Evolutionary conservation across 2,329 filamentous ascomycete species (phyloP), one percentile per base, ranked within the genome.

Genomic region (Fusarium redolens): DNA sequence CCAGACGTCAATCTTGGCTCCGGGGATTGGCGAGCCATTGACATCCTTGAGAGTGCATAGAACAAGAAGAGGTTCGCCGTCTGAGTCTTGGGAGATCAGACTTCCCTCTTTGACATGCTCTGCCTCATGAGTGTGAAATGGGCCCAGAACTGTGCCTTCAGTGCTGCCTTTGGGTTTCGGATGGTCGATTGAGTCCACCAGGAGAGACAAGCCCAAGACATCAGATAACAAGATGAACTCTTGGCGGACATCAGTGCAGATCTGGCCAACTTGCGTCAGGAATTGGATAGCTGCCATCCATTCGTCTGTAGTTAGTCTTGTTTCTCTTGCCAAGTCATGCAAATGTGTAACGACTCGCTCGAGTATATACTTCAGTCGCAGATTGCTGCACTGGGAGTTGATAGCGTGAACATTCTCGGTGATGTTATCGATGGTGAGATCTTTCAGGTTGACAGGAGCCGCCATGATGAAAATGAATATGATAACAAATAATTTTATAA

Each of bases 221-320:
- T 95, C 93, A 62, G 90, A 93, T 60, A 95, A 88, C 40, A 94
- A 88, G 78, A 95, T 94, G 83, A 92, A 94, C 85, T 93, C 92
- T n/a, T 92, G 90, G 72, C 92, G 86, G 25, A 92, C 90, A 78
- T 93, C 89, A 43, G 85, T 89, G 75, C 89, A 91, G 57, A 89
- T 93, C 78, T 94, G 86, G 3, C 92, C 93, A 2, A 91, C 90
- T 48, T 85, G 83, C 0, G 90, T 92, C 20, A 95, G 82, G 82
- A 94, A 95, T 30, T 89, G 82, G 56, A 95, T 85, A 0, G 90
- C 92, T 0, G 87, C 83, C 88, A 91, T 91, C 93, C 92, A 95
- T 83, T 95, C 93, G 5, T 88, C 82, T 8, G 90, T 92, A 74
- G 89, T 92, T 33, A 95, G 86, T 47, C 92, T 84, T 1, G 92